Evolutionary conservation across 805 yeast species (phyloP).

Genomic region (Maudiozyma bulderi): DNA sequence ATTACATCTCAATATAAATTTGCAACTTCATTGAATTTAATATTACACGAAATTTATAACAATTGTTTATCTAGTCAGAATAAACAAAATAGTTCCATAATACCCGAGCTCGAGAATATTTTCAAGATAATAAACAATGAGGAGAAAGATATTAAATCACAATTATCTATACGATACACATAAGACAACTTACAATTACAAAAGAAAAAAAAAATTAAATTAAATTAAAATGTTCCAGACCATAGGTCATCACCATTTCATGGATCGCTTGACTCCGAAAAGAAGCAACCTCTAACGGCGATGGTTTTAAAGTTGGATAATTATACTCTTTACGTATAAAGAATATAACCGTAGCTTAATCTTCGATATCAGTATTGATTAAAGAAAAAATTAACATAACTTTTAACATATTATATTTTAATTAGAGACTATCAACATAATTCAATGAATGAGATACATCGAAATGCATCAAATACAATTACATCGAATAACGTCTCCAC

Average conservation of each 20-base stretch:
- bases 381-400: neutral
- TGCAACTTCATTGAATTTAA: conserved; percentile 20
- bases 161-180: conserved; percentile 20
- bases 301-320: conserved; percentile 87
- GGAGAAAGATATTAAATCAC: conserved; percentile 21
- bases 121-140: conserved; percentile 13
- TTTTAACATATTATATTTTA: conserved; percentile 1
- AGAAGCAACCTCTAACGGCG: conserved; percentile 89
- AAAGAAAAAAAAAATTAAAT: neutral
- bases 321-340: neutral
- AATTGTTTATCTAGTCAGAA: conserved; percentile 5
- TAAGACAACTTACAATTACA: conserved; percentile 1
- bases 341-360: conserved; percentile 4
- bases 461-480: neutral
- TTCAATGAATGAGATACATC: neutral
- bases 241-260: conserved; percentile 95
- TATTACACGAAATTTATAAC: conserved; percentile 16
- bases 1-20: conserved; percentile 19
- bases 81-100: conserved; percentile 1
- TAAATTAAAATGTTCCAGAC: conserved; percentile 50
- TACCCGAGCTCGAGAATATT: conserved; percentile 10
- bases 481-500: conserved; percentile 1
- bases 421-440: neutral
- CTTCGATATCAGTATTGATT: conserved; percentile 5
- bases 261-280: conserved; percentile 57